A percentile compares a stretch with the other conserved stretches of the same genome.
phyloP scores from a whole-genome alignment of 2,329 filamentous ascomycete genomes.

The Fusarium chlamydosporum region DNA sequence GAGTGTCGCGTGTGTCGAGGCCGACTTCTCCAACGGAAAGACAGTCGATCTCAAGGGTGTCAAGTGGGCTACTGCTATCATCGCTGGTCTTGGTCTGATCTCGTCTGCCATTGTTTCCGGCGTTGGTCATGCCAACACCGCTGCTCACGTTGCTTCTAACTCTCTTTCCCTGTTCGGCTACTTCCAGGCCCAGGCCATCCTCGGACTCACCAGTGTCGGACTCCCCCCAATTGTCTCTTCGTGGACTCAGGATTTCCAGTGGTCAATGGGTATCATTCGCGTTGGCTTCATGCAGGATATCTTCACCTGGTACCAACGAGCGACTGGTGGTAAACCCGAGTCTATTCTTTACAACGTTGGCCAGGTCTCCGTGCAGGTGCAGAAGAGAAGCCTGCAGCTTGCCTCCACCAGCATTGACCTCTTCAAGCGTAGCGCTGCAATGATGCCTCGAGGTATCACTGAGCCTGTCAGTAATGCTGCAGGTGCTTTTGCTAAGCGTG shows the following conservation, averaged over 20 bases:
- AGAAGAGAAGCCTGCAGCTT: conserved; percentile 69
- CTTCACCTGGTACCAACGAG: conserved; percentile 95
- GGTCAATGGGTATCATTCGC: conserved; percentile 96
- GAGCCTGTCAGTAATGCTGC: conserved; percentile 58
- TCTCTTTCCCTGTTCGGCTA: conserved; percentile 94
- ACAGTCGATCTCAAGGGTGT: conserved; percentile 91
- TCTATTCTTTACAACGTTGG: conserved; percentile 81
- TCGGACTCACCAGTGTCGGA: conserved; percentile 84
- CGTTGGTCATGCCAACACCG: conserved; percentile 92
- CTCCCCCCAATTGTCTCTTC: conserved; percentile 90
- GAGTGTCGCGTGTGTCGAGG: conserved; percentile 88
- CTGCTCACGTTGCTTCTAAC: conserved; percentile 93
- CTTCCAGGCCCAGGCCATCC: conserved; percentile 93
- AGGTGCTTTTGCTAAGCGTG: conserved; percentile 65
- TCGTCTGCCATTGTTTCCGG: conserved; percentile 91
- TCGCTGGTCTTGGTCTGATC: conserved; percentile 85
- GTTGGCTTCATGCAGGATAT: conserved; percentile 89
- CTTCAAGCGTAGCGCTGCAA: conserved; percentile 68
- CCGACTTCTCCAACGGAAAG: conserved; percentile 89
- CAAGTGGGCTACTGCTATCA: conserved; percentile 89
- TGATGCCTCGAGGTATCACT: conserved; percentile 62
- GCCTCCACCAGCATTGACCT: conserved; percentile 60
- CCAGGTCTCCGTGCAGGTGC: conserved; percentile 83
- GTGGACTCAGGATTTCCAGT: conserved; percentile 98
- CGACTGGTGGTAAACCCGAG: conserved; percentile 88